These are phyloP conservation scores for Lactarius akahatsu DNA, from an alignment of 768 basidiomycete genomes.

Conservation along the genomic window DNA sequence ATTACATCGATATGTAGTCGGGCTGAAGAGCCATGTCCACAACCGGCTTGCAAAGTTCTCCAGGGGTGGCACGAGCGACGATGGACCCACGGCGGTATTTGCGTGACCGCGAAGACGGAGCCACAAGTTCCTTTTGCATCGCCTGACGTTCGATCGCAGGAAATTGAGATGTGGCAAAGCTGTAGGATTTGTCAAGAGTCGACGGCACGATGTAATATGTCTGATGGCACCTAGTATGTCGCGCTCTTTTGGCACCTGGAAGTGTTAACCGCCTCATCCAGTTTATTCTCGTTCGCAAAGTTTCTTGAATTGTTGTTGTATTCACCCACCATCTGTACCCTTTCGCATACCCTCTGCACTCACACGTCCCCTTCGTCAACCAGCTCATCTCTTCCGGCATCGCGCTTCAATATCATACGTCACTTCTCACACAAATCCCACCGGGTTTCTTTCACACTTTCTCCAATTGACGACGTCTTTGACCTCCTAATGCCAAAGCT, in stretches of 20 bases:
- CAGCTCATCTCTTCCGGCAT: conserved; percentile 33
- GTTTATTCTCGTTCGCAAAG: conserved; percentile 50
- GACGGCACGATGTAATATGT: conserved; percentile 41
- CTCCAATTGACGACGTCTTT: conserved; percentile 53
- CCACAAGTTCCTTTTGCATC: conserved; percentile 6
- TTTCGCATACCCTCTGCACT: conserved; percentile 20
- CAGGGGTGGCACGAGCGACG: conserved; percentile 24
- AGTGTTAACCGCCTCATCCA: conserved; percentile 39
- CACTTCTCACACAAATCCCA: conserved; percentile 42
- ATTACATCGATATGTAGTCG: conserved; percentile 38
- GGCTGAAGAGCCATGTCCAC: conserved; percentile 41
- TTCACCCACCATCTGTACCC: conserved; percentile 37
- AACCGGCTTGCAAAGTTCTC: conserved; percentile 35
- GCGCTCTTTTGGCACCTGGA: conserved; percentile 36
- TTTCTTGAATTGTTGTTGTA: conserved; percentile 30
- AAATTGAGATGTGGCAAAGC: conserved; percentile 47
- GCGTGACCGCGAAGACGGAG: conserved; percentile 14
- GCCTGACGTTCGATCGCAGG: conserved; percentile 25
- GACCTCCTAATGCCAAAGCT: conserved; percentile 60
- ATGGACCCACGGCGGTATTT: conserved; percentile 25
- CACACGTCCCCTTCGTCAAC: conserved; percentile 26
- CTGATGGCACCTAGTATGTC: conserved; percentile 54
- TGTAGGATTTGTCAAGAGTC: conserved; percentile 49
- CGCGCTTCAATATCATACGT: conserved; percentile 41
- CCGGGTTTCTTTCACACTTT: conserved; percentile 47